Percentiles rank a stretch among this genome's conserved stretches.
These are phyloP conservation scores for Arthromyces matolae DNA, from an alignment of 768 basidiomycete species.

Conservation along the genomic window DNA sequence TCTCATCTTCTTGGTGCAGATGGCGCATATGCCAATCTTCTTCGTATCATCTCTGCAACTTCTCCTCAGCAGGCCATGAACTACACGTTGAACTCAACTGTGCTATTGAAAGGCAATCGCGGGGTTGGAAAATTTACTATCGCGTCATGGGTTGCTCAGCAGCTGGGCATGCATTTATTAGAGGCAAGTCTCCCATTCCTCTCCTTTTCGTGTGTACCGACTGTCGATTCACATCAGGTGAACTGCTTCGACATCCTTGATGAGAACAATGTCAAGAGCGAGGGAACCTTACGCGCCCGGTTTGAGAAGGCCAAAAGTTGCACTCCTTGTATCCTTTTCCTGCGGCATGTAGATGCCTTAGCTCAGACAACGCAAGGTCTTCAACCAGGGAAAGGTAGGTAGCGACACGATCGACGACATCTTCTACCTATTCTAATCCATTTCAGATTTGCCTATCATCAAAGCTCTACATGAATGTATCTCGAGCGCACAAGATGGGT, in stretches of 20 bases:
- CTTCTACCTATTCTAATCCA: not conserved
- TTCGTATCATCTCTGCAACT: constrained; percentile 57
- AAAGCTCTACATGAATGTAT: constrained; percentile 63
- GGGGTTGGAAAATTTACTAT: constrained; percentile 80
- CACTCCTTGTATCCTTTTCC: constrained; percentile 80
- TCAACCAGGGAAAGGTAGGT: constrained; percentile 63
- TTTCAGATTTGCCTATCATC: constrained; percentile 57
- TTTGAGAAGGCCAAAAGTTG: constrained; percentile 76
- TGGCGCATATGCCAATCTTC: constrained; percentile 44
- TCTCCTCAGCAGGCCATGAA: constrained; percentile 52
- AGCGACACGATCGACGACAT: too few relatives aligned
- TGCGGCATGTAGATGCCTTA: constrained; percentile 81
- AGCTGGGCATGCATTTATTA: constrained; percentile 71
- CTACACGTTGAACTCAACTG: constrained; percentile 62
- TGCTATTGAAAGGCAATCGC: constrained; percentile 74
- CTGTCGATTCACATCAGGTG: constrained; percentile 47
- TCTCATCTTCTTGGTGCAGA: constrained; percentile 28
- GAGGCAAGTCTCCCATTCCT: constrained; percentile 46
- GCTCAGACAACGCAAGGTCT: constrained; percentile 60
- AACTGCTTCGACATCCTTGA: constrained; percentile 83
- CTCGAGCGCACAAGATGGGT: constrained; percentile 48
- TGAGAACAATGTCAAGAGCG: constrained; percentile 73
- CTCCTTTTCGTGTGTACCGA: not conserved
- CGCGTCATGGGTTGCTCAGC: constrained; percentile 50
- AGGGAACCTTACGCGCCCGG: constrained; percentile 63